A percentile compares a stretch with the other conserved stretches of the same genome.
Evolutionary conservation across 257 asterid genomes (phyloP).

Genomic region (Eucommia ulmoides): DNA sequence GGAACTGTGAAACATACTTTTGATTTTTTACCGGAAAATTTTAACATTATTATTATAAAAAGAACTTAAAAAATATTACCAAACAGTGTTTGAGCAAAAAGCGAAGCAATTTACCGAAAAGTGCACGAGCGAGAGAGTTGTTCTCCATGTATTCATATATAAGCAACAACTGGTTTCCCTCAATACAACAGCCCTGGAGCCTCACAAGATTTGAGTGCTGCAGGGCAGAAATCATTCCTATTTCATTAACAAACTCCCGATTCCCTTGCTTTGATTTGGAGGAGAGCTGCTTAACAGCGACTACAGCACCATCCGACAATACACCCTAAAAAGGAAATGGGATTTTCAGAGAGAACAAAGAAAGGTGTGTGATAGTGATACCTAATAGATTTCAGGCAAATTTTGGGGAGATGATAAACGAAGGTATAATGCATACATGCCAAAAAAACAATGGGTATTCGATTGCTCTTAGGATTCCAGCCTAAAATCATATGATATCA

Average conservation of each 20-base stretch:
- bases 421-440: no score
- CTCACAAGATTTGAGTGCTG: conserved; percentile 39
- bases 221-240: conserved; percentile 40
- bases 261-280: conserved; percentile 40
- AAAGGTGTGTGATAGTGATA: no score
- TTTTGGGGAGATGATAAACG: background rate
- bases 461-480: no score
- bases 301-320: conserved; percentile 23
- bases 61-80: no score
- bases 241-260: conserved; percentile 33
- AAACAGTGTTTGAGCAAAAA: no score
- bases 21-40: no score
- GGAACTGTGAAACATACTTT: no score
- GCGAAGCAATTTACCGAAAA: conserved; percentile 35
- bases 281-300: conserved; percentile 37
- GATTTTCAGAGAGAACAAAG: background rate
- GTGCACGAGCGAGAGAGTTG: conserved; percentile 35
- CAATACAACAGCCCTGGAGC: conserved; percentile 39
- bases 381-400: no score
- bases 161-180: conserved; percentile 35
- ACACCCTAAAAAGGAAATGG: conserved; percentile 16
- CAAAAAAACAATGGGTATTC: no score
- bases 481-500: no score
- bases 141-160: conserved; percentile 39
- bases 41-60: no score